These are phyloP conservation scores for Colletotrichum gloeosporioides DNA, from an alignment of 2,329 filamentous ascomycete species.

Conservation along the genomic window DNA sequence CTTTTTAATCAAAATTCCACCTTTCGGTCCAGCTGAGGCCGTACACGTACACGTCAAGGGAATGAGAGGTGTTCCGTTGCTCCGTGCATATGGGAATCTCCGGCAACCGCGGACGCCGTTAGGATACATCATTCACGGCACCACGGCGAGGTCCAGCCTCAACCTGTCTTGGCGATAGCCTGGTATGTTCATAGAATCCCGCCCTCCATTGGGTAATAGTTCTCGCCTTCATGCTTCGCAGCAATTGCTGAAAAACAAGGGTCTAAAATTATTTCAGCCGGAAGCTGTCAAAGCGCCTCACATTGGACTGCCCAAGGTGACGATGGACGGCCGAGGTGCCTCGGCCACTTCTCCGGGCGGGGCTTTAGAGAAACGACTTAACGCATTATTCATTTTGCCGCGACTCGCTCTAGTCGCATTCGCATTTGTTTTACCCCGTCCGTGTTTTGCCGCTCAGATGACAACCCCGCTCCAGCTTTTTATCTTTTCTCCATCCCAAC, in stretches of 20 bases:
- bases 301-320: not conserved
- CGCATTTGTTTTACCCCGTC: not conserved
- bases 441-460: not conserved
- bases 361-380: not conserved
- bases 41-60: not conserved
- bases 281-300: not conserved
- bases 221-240: not conserved
- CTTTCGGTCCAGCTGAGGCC: not conserved
- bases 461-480: not conserved
- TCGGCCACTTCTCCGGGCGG: not conserved
- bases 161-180: not conserved
- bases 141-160: not conserved
- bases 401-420: not conserved
- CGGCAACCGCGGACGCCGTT: not conserved
- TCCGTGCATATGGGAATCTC: not conserved
- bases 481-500: not conserved
- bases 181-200: not conserved
- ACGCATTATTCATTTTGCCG: not conserved
- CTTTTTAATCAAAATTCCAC: not conserved
- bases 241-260: not conserved
- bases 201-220: not conserved
- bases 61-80: not conserved
- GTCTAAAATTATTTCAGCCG: not conserved
- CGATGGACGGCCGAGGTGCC: not conserved
- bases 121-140: not conserved